Evolutionary conservation across 2,329 filamentous ascomycete genomes (phyloP).

Genomic region (Dothideomycetidae sp.): DNA sequence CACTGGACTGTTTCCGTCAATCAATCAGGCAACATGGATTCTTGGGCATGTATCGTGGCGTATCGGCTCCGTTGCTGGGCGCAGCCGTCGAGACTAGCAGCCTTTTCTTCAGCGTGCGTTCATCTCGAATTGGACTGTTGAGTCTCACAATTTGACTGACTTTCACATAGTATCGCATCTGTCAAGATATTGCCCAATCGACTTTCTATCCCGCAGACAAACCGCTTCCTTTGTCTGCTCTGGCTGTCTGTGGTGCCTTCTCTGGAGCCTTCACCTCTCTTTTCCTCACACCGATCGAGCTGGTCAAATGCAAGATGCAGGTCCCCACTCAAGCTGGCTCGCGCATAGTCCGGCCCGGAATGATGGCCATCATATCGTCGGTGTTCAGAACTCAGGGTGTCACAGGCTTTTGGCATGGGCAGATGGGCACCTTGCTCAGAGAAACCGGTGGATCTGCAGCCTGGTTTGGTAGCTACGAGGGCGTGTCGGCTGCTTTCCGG

Average conservation of each 20-base stretch:
- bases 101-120: constrained; percentile 54
- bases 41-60: constrained; percentile 73
- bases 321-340: constrained; percentile 33
- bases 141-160: constrained; percentile 15
- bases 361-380: constrained; percentile 57
- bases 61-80: constrained; percentile 78
- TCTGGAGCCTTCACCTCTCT: constrained; percentile 82
- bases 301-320: constrained; percentile 98
- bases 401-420: constrained; percentile 84
- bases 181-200: constrained; percentile 48
- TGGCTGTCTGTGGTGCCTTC: constrained; percentile 70
- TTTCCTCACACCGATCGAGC: constrained; percentile 84
- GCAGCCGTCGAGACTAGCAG: constrained; percentile 86
- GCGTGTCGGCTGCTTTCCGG: constrained; percentile 57
- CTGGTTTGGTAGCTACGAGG: constrained; percentile 91
- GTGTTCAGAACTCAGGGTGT: constrained; percentile 74
- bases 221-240: constrained; percentile 56
- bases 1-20: constrained; percentile 85
- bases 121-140: not conserved
- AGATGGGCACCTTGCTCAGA: constrained; percentile 81
- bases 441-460: constrained; percentile 87
- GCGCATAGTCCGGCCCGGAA: constrained; percentile 39
- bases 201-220: constrained; percentile 40
- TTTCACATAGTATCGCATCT: constrained; percentile 29
- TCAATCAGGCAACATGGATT: constrained; percentile 69